Percentiles rank a stretch among this genome's conserved stretches.
Evolutionary conservation across 1,284 basidiomycete species (phyloP).

Genomic region (Microbotryum scabiosae): DNA sequence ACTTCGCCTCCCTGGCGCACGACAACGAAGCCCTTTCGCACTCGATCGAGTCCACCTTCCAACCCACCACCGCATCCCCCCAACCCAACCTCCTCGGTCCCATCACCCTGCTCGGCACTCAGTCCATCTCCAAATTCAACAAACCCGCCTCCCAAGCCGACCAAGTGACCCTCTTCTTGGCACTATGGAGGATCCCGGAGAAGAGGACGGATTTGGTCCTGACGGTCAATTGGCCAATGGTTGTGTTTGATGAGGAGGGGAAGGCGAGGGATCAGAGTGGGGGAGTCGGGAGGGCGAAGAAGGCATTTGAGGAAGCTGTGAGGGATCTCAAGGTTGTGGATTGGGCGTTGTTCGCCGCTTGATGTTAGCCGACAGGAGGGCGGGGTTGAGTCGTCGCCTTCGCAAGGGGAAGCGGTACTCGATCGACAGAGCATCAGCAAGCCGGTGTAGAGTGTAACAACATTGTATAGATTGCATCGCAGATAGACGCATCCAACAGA

Average conservation of each 20-base stretch:
- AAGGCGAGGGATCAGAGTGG: slow-evolving; percentile 43
- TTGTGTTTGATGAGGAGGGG: slow-evolving; percentile 49
- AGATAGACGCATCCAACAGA: too few species aligned
- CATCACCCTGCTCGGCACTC: slow-evolving; percentile 60
- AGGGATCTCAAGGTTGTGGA: slow-evolving; percentile 60
- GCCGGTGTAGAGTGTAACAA: too few species aligned
- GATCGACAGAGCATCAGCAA: too few species aligned
- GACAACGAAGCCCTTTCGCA: slow-evolving; percentile 69
- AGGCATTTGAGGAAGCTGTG: slow-evolving; percentile 52
- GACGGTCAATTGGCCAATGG: slow-evolving; percentile 53
- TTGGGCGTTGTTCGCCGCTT: slow-evolving; percentile 62
- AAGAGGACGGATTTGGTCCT: slow-evolving; percentile 61
- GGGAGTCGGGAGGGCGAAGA: slow-evolving; percentile 34
- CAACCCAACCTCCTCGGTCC: slow-evolving; percentile 47
- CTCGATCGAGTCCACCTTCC: slow-evolving; percentile 40
- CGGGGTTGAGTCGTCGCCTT: too few species aligned
- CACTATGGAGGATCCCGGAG: slow-evolving; percentile 59
- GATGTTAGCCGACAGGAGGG: slow-evolving; percentile 12
- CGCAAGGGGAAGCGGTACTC: too few species aligned
- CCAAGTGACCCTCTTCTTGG: slow-evolving; percentile 64
- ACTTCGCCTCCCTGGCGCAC: slow-evolving; percentile 83
- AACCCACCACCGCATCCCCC: slow-evolving; percentile 18
- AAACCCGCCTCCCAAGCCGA: slow-evolving; percentile 46
- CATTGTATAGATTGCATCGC: too few species aligned
- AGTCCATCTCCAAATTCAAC: slow-evolving; percentile 71